Evolutionary conservation across 2,329 filamentous ascomycete species (phyloP), one percentile per base, ranked within the genome.

Genomic region (Aulographum hederae): DNA sequence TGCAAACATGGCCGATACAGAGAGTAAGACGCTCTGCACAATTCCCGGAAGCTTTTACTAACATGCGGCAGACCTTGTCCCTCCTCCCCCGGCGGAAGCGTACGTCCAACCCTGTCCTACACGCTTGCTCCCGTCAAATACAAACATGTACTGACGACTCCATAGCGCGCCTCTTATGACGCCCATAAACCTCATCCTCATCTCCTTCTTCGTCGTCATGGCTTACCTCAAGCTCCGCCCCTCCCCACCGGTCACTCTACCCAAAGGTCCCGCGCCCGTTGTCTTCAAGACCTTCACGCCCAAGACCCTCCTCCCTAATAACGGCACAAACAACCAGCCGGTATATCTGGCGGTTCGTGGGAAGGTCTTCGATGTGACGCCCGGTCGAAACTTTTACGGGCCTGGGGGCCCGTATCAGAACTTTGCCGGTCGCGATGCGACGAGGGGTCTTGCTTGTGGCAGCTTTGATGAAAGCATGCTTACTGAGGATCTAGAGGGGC

Each of bases 381-480:
- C 73, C 11, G 86, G 89, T 16, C 71, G 77, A 47, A 85, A 91
- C 61, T 95, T 95, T 56, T 98, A 98, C 58, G 89, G 89, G 3
- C 89, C 89, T 14, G 85, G 84, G 10, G 86, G 86, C 0, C 84
- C 86, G 2, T 98, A 98, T 54, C 75, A 76, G 53, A 95, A 95
- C 60, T 98, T 98, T 50, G 89, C 89, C 1, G 89, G 89, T 1
- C 65, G 85, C 25, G 89, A 98, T 55, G 89, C 89, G 14, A 82
- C 71, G 40, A 68, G 86, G 32, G 89, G 89, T 1, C 59, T 98
- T 37, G 86, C 89, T 1, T 80, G 71, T 53, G 81, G 85, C 36
- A 92, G 81, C 58, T 95, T 98, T 53, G 89, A 94, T 50, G 72
- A 80, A 61, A 78, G 85, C 5, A 92, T 95, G 84, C 59, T 95